A percentile compares a stretch with the other conserved stretches of the same genome.
These are phyloP conservation scores for Kregervanrija delftensis DNA, from an alignment of 805 yeast genomes.

Conservation along the genomic window DNA sequence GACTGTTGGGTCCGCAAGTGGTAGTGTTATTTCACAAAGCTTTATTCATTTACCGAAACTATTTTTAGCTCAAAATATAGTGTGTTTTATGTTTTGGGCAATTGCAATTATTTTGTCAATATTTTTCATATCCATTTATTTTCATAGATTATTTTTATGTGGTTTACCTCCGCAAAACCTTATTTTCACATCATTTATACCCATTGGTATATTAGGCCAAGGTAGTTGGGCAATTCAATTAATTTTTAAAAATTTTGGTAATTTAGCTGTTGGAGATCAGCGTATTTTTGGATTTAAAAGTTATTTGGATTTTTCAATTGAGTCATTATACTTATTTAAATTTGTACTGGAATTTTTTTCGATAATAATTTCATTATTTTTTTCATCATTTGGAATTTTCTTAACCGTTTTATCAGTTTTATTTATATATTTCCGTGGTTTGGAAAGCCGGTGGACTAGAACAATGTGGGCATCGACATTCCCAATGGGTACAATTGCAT, in stretches of 20 bases:
- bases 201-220: constrained; percentile 83
- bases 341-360: constrained; percentile 11
- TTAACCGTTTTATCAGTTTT: constrained; percentile 38
- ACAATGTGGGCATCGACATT: constrained; percentile 84
- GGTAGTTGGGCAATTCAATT: constrained; percentile 62
- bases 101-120: constrained; percentile 41
- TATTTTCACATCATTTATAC: constrained; percentile 66
- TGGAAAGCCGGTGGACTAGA: constrained; percentile 34
- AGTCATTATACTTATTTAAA: constrained; percentile 4
- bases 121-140: constrained; percentile 47
- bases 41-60: constrained; percentile 25
- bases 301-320: constrained; percentile 4
- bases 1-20: constrained; percentile 71
- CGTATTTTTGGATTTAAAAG: constrained; percentile 5
- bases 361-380: constrained; percentile 18
- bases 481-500: constrained; percentile 80
- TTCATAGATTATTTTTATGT: constrained; percentile 50
- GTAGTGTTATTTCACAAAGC: constrained; percentile 43
- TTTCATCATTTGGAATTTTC: constrained; percentile 26
- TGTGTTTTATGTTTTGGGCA: constrained; percentile 58
- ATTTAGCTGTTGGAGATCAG: constrained; percentile 1
- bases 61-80: constrained; percentile 44
- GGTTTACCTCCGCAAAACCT: constrained; percentile 49
- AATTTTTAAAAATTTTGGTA: constrained; percentile 14
- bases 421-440: constrained; percentile 28